A percentile compares a stretch with the other conserved stretches of the same genome.
Evolutionary conservation across 139 green algal genomes (phyloP).

Genomic region (Diplosphaera chodatii): DNA sequence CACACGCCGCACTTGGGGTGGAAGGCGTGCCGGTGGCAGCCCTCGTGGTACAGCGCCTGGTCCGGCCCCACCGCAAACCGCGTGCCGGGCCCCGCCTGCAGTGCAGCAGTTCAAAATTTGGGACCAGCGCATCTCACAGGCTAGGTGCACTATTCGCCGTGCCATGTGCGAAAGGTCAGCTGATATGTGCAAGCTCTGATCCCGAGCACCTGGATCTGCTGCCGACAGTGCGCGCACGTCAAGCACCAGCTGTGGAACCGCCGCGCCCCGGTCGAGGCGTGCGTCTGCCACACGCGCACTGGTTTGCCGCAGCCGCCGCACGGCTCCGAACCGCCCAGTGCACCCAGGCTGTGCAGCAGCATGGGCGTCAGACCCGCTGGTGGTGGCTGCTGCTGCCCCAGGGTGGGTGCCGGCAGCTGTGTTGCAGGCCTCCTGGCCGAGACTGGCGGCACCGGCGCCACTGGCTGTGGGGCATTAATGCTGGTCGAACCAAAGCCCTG

Average conservation of each 20-base stretch:
- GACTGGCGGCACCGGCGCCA: not conserved
- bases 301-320: constrained; percentile 35
- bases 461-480: too few species aligned
- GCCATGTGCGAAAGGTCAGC: too few species aligned
- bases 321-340: not conserved
- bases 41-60: constrained; percentile 35
- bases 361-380: not conserved
- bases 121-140: too few species aligned
- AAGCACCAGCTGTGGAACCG: constrained; percentile 43
- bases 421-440: not conserved
- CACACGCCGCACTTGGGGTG: constrained; percentile 61
- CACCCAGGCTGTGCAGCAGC: not conserved
- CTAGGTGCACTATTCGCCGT: too few species aligned
- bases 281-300: constrained; percentile 2
- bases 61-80: constrained; percentile 7
- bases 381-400: too few species aligned
- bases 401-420: not conserved
- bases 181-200: too few species aligned
- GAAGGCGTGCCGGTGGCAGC: constrained; percentile 40
- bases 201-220: constrained; percentile 35
- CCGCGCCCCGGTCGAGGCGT: constrained; percentile 9
- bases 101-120: too few species aligned
- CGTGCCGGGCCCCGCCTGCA: constrained; percentile 1
- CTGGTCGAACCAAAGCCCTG: too few species aligned
- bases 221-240: constrained; percentile 42